Evolutionary conservation across 2,329 filamentous ascomycete genomes (phyloP).

Genomic region (Sporothrix protearum): DNA sequence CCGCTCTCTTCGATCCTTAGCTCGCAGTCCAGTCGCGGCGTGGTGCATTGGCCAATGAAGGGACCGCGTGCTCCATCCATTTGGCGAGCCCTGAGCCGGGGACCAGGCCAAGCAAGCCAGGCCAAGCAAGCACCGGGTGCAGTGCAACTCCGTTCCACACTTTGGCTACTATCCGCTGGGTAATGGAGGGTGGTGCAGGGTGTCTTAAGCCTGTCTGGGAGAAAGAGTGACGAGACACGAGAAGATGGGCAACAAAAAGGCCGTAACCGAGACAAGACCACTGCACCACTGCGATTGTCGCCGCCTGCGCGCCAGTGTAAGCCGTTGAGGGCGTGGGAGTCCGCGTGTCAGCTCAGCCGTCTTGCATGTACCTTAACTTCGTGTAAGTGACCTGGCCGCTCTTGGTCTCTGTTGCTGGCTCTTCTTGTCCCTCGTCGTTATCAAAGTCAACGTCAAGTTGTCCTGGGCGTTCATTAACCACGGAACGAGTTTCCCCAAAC

Average conservation of each 20-base stretch:
- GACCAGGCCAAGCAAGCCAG: slow-evolving; percentile 4
- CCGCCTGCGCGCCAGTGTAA: slow-evolving; percentile 3
- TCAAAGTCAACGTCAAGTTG: neutral
- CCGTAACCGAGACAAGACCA: neutral
- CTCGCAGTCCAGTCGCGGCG: neutral
- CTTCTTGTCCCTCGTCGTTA: neutral
- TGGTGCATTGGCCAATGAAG: slow-evolving; percentile 27
- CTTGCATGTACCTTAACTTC: neutral
- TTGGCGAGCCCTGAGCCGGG: slow-evolving; percentile 15
- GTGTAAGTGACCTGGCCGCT: neutral
- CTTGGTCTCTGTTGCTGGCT: neutral
- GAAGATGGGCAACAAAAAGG: neutral
- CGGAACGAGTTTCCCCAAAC: neutral
- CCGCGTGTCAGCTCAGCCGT: neutral
- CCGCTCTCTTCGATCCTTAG: neutral
- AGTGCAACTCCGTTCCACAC: neutral
- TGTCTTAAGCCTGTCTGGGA: neutral
- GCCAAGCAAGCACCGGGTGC: no score
- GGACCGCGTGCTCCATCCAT: slow-evolving; percentile 27
- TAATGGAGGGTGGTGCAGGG: neutral
- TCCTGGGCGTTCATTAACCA: neutral
- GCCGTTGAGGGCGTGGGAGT: neutral
- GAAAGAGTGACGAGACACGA: neutral
- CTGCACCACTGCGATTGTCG: slow-evolving; percentile 21
- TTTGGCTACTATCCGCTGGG: no score